Percentiles rank a stretch among this genome's conserved stretches.
phyloP scores from a whole-genome alignment of 176 grass and related monocot species.

The Phragmites australis region DNA sequence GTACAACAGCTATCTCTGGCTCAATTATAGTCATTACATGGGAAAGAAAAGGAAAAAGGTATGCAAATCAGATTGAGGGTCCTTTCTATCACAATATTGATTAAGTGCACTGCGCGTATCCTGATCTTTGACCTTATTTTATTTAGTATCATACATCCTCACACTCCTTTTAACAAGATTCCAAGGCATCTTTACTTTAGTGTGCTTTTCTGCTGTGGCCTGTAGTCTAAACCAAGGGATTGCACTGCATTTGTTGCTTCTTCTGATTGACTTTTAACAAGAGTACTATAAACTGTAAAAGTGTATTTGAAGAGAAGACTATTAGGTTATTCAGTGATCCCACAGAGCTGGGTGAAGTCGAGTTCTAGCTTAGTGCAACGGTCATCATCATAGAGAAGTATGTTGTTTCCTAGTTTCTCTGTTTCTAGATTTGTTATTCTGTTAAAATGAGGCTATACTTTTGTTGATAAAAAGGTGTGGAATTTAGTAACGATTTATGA shows the following conservation, averaged over 20 bases:
- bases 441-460: slow-evolving; percentile 14
- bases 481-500: slow-evolving; percentile 2
- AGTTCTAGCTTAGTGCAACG: slow-evolving; percentile 21
- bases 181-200: slow-evolving; percentile 36
- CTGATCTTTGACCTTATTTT: slow-evolving; percentile 36
- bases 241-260: slow-evolving; percentile 11
- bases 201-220: slow-evolving; percentile 38
- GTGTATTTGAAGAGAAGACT: slow-evolving; percentile 15
- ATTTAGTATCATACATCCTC: not conserved
- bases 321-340: not conserved
- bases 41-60: slow-evolving; percentile 13
- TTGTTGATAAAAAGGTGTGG: not conserved
- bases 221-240: slow-evolving; percentile 29
- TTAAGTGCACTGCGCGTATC: slow-evolving; percentile 25
- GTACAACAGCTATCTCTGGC: slow-evolving; percentile 18
- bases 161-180: slow-evolving; percentile 41
- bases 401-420: slow-evolving; percentile 12
- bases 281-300: slow-evolving; percentile 3
- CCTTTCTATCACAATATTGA: slow-evolving; percentile 18
- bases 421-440: not conserved
- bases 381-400: slow-evolving; percentile 17
- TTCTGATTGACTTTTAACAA: slow-evolving; percentile 18
- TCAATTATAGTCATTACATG: slow-evolving; percentile 2
- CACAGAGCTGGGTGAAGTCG: slow-evolving; percentile 8
- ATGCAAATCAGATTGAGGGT: slow-evolving; percentile 28